Conservation (phyloP, 768 basidiomycete genomes). For the Russula emetica region DNA sequence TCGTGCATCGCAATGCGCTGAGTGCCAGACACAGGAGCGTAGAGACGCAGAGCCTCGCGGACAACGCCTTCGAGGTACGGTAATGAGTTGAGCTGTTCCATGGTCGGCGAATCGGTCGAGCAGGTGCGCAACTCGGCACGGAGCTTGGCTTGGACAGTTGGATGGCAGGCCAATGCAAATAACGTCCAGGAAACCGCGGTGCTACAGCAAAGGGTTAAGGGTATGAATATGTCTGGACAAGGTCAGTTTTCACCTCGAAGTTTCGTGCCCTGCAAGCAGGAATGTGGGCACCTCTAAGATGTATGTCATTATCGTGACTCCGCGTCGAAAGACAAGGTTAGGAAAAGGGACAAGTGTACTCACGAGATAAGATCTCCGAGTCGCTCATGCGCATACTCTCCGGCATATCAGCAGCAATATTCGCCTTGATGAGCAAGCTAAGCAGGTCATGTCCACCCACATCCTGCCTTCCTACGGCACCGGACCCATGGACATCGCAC, state of each 20-base stretch:
- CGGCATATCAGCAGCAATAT: slow-evolving; percentile 33
- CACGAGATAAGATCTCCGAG: slow-evolving; percentile 34
- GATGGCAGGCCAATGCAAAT: slow-evolving; percentile 33
- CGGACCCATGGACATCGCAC: not conserved
- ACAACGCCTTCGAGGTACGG: slow-evolving; percentile 36
- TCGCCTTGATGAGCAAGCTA: slow-evolving; percentile 33
- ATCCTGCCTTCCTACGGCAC: slow-evolving; percentile 21
- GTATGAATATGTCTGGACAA: not conserved
- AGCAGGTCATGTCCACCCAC: slow-evolving; percentile 32
- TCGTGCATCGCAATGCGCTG: slow-evolving; percentile 31
- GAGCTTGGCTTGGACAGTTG: slow-evolving; percentile 35
- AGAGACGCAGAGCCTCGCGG: slow-evolving; percentile 33
- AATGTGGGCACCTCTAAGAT: slow-evolving; percentile 35
- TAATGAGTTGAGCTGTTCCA: slow-evolving; percentile 35
- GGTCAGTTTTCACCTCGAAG: slow-evolving; percentile 20
- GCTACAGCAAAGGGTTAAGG: not conserved
- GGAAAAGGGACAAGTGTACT: not conserved
- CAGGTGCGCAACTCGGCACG: slow-evolving; percentile 35
- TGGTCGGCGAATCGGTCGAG: slow-evolving; percentile 26
- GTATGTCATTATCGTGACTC: not conserved
- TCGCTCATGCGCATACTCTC: slow-evolving; percentile 32
- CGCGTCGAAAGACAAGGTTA: not conserved
- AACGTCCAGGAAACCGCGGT: slow-evolving; percentile 37
- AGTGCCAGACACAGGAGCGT: slow-evolving; percentile 30
- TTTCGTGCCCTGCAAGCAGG: slow-evolving; percentile 34